Conservation (phyloP, 1,284 basidiomycete species). For the Tilletia caries region DNA sequence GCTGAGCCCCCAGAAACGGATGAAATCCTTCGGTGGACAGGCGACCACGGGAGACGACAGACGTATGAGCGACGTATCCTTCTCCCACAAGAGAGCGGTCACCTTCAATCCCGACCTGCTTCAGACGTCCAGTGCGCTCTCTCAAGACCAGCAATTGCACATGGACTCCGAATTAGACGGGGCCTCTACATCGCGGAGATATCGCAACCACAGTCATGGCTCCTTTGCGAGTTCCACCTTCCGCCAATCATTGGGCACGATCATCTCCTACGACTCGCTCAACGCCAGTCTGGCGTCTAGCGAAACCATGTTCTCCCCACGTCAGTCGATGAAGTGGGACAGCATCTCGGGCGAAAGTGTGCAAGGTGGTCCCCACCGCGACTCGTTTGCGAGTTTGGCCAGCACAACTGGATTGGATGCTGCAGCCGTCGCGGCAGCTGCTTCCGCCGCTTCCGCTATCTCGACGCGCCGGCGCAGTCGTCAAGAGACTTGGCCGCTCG, state of each 20-base stretch:
- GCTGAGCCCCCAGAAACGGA: background rate
- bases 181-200: background rate
- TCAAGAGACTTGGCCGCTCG: constrained; percentile 9
- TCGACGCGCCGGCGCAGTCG: background rate
- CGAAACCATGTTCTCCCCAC: constrained; percentile 4
- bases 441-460: background rate
- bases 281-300: background rate
- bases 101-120: background rate
- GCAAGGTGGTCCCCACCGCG: background rate
- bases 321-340: background rate
- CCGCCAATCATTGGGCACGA: background rate
- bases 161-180: background rate
- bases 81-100: background rate
- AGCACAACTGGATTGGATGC: background rate
- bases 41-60: background rate
- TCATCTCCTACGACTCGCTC: background rate
- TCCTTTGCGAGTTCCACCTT: background rate
- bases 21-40: background rate
- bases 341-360: background rate
- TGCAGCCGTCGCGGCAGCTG: background rate
- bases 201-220: background rate
- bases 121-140: background rate
- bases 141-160: background rate
- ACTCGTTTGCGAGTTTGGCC: background rate
- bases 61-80: background rate